Evolutionary conservation across 2,329 filamentous ascomycete genomes (phyloP), one percentile per base, ranked within the genome.

Genomic region (Sporothrix brunneoviolacea): DNA sequence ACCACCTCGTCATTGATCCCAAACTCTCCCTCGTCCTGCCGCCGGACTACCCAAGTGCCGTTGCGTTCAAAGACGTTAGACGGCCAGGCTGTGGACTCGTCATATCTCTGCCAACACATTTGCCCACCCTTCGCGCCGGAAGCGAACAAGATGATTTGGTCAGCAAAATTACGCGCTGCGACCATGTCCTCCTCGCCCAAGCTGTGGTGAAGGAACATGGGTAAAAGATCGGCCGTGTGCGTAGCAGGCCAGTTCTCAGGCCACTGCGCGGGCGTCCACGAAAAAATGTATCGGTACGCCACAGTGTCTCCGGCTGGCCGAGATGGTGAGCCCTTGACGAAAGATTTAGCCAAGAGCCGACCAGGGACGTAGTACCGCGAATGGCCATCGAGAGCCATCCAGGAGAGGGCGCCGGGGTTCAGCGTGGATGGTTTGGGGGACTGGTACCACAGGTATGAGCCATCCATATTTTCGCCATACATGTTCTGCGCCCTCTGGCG

Each of bases 331-430:
- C 42, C 8, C 12, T 27, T 36, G 21, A 27, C 42, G 27, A 45
- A 24, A 5, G 32, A 24, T 4, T 45, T 30, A 3, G 28, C 42
- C 13, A 45, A 8, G 13, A 45, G 42, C 5, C 32, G 42, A 16
- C 42, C 42, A 12, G 42, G 42, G 12, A 45, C 42, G 15, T 45
- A 45, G 21, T 45, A 45, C 12, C 42, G 42, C 32, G 42, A 18
- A 27, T 45, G 42, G 2, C 42, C 42, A 8, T 45, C 42, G 2
- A 45, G 32, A 3, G 42, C 42, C 42, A 45, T 45, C 42, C 42
- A 45, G 10, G 42, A 10, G 1, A 45, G 19, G 2, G 27, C 12
- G 8, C 42, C 42, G 0, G 42, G 42, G 3, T 24, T 16, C 16
- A 45, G 10, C 32, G 8, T 3, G 3, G 42, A 45, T 4, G 42